Base-by-base conservation (phyloP, 257 asterid species). In the Gentiana macrophylla region DNA sequence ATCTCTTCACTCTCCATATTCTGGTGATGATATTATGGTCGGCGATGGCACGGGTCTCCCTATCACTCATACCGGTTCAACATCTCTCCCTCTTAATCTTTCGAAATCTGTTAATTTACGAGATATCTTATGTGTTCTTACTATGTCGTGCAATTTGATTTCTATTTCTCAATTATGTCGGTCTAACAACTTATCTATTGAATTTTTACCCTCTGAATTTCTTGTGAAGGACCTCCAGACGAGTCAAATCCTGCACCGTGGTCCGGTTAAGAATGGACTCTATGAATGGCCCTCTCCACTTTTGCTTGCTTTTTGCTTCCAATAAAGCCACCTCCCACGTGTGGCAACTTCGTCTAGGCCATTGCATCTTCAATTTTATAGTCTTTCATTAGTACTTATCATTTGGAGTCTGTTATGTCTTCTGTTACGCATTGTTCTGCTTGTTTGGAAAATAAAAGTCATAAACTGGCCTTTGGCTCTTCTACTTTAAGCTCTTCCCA, bases 291-390 rank as follows among this genome's bases (percentile, higher is more conserved):
- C 45, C 45, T 38, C 45, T 38, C 8, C 45, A 4, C 54, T 3
- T 4, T 46, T 34, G 3, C 4, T 10, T 3, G 12, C 11, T 24
- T 12, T n/a, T 12, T 50, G 35, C 4, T 24, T 4, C 5, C 4
- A 2, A 32, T 45, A 12, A 12, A 6, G 3, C 2, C n/a, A 46
- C n/a, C 4, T 48, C 8, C 4, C 36, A 3, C 8, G 1, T 0
- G 1, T 62, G 55, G 49, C 61, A 63, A 32, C 4, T 12, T 63
- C 48, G 24, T 3, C 34, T 63, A 1, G 67, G 61, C 6, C 67
- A 63, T 8, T 1, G 53, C 55, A 6, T 10, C 4, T 13, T 1
- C 3, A 4, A 12, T 46, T 1, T 8, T 63, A 1, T 5, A 32
- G 7, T 3, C n/a, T 11, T 24, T 63, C 2, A n/a, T 32, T 0